A percentile compares a stretch with the other conserved stretches of the same genome.
phyloP scores from a whole-genome alignment of 441 rosid genomes.

The Viola pubescens region DNA sequence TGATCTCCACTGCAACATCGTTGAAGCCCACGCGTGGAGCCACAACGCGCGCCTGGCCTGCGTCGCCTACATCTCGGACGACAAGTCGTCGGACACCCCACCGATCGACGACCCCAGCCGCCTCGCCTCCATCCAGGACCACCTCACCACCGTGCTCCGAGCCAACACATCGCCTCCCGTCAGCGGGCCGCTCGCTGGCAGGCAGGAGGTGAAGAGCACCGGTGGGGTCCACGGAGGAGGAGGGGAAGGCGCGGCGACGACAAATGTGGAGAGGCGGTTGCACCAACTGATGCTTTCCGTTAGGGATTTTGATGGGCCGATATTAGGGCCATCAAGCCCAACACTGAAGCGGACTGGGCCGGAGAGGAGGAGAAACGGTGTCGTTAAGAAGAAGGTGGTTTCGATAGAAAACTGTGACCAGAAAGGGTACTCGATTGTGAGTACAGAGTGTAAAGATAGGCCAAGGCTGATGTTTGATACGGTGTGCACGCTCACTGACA shows the following conservation, averaged over 20 bases:
- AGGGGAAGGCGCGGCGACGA: slow-evolving; percentile 31
- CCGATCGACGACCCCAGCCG: slow-evolving; percentile 57
- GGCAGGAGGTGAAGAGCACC: slow-evolving; percentile 29
- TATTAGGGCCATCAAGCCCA: neutral
- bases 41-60: slow-evolving; percentile 68
- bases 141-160: slow-evolving; percentile 50
- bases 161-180: slow-evolving; percentile 24
- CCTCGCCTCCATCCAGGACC: slow-evolving; percentile 47
- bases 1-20: slow-evolving; percentile 51
- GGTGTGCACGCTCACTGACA: slow-evolving; percentile 59
- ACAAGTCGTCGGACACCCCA: slow-evolving; percentile 21
- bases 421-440: slow-evolving; percentile 58
- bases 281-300: slow-evolving; percentile 65
- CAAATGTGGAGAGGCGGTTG: slow-evolving; percentile 52
- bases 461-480: slow-evolving; percentile 68
- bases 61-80: slow-evolving; percentile 52
- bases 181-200: slow-evolving; percentile 21
- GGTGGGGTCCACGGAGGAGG: slow-evolving; percentile 36
- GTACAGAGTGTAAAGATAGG: slow-evolving; percentile 51
- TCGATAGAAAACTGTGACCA: slow-evolving; percentile 54
- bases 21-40: slow-evolving; percentile 79
- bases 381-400: slow-evolving; percentile 27
- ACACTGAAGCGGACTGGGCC: slow-evolving; percentile 8
- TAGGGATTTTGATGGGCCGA: slow-evolving; percentile 48
- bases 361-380: slow-evolving; percentile 19